Percentiles rank a stretch among this genome's conserved stretches.
These are phyloP conservation scores for Nannizzia gypsea DNA, from an alignment of 2,329 filamentous ascomycete species.

Conservation along the genomic window DNA sequence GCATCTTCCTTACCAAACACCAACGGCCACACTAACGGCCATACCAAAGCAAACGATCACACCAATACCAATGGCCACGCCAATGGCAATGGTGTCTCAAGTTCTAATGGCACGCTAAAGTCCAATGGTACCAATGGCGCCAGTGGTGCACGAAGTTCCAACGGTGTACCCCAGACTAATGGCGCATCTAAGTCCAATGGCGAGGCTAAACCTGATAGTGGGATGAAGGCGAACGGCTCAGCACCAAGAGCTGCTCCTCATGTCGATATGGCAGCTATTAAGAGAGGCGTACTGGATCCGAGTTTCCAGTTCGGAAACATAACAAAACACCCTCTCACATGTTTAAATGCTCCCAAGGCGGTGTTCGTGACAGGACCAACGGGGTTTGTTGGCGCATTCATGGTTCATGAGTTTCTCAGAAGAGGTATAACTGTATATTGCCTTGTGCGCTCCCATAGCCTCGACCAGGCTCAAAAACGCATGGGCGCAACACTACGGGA, in stretches of 20 bases:
- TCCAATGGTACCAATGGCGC: neutral
- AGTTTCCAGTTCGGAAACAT: neutral
- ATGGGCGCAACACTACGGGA: neutral
- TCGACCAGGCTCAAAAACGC: neutral
- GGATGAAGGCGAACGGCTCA: neutral
- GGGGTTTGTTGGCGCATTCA: conserved; percentile 3
- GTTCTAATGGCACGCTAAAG: neutral
- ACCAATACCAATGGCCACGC: too few species aligned
- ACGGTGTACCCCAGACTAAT: neutral
- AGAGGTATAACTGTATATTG: neutral
- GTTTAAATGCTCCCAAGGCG: neutral
- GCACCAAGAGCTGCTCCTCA: neutral
- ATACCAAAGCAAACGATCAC: too few species aligned
- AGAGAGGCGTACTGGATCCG: neutral
- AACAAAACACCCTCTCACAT: neutral
- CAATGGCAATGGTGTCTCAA: neutral
- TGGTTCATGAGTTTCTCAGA: neutral
- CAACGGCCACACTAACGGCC: neutral
- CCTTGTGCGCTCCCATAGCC: neutral
- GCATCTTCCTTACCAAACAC: neutral
- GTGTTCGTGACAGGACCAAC: conserved; percentile 2
- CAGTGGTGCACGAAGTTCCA: neutral
- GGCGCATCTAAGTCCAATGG: neutral
- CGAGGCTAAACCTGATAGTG: neutral
- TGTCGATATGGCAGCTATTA: neutral